Percentiles rank a stretch among this genome's conserved stretches.
These are phyloP conservation scores for Tylopilus plumbeoviolaceoides DNA, from an alignment of 768 basidiomycete genomes.

Conservation along the genomic window DNA sequence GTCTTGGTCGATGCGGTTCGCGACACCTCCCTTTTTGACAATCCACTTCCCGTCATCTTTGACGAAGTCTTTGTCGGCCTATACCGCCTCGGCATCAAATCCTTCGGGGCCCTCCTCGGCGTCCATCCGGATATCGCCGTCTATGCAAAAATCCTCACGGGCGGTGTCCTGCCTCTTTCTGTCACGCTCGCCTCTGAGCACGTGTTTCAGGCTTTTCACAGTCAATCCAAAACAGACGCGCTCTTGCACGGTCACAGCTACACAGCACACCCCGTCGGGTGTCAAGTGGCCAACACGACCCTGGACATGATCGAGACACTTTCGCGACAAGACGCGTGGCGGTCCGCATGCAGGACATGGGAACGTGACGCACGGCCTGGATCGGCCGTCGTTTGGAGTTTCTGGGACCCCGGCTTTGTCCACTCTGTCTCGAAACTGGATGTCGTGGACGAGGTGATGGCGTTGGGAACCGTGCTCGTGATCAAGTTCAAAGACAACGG, in stretches of 20 bases:
- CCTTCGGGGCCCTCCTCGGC: constrained; percentile 61
- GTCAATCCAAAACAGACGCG: constrained; percentile 75
- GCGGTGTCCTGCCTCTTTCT: constrained; percentile 84
- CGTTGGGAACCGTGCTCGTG: constrained; percentile 80
- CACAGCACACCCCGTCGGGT: constrained; percentile 91
- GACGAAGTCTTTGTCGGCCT: constrained; percentile 96
- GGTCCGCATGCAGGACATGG: constrained; percentile 60
- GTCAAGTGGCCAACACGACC: constrained; percentile 84
- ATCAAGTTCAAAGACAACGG: constrained; percentile 62
- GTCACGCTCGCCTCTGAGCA: constrained; percentile 77
- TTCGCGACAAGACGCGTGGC: constrained; percentile 51
- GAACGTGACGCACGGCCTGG: background rate
- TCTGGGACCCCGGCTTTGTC: constrained; percentile 81
- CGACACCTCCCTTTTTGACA: constrained; percentile 31
- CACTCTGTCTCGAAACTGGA: constrained; percentile 50
- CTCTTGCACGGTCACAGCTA: constrained; percentile 94
- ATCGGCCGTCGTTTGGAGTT: constrained; percentile 61
- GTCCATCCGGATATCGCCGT: constrained; percentile 84
- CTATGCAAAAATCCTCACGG: constrained; percentile 91
- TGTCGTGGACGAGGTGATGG: constrained; percentile 73
- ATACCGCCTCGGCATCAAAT: constrained; percentile 77
- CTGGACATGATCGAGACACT: constrained; percentile 59
- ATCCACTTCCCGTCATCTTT: constrained; percentile 83
- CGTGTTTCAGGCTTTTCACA: constrained; percentile 77
- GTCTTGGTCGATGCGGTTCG: constrained; percentile 81